These are phyloP conservation scores for Ophiostoma ulmi DNA, from an alignment of 2,329 filamentous ascomycete genomes.

Conservation along the genomic window DNA sequence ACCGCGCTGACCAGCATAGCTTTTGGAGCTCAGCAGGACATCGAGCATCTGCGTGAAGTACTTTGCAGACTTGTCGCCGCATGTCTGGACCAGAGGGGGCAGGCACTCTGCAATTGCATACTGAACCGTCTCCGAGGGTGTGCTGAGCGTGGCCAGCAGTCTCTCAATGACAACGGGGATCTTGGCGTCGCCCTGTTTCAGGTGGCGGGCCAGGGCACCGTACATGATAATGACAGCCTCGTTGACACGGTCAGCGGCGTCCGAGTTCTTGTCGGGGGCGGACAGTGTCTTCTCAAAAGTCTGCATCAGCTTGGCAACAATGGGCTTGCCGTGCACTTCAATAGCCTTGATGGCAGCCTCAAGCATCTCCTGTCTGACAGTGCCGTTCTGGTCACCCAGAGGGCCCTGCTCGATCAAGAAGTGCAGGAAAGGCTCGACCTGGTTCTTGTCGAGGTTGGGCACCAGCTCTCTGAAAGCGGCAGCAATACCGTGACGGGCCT, in stretches of 20 bases:
- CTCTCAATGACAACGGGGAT: conserved; percentile 83
- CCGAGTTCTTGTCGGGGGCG: conserved; percentile 72
- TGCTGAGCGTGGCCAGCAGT: conserved; percentile 80
- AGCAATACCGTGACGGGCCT: conserved; percentile 82
- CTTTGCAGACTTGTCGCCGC: conserved; percentile 67
- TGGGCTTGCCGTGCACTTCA: conserved; percentile 69
- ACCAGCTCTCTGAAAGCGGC: conserved; percentile 80
- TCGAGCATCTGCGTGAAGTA: conserved; percentile 80
- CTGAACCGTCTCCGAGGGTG: conserved; percentile 93
- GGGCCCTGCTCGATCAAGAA: conserved; percentile 85
- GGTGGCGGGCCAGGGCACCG: conserved; percentile 82
- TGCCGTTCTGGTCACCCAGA: conserved; percentile 72
- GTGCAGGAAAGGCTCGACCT: conserved; percentile 71
- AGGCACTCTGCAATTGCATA: conserved; percentile 93
- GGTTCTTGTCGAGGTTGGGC: conserved; percentile 58
- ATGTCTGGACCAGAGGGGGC: conserved; percentile 81
- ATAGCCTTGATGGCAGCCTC: conserved; percentile 81
- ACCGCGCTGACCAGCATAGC: conserved; percentile 86
- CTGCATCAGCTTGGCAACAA: conserved; percentile 86
- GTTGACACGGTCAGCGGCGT: conserved; percentile 82
- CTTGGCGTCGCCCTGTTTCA: conserved; percentile 78
- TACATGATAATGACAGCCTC: conserved; percentile 98
- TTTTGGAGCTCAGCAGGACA: conserved; percentile 78
- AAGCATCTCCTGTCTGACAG: conserved; percentile 84
- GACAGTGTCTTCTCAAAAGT: conserved; percentile 87